Conservation (phyloP, 208 protist species). For the Acanthamoeba lenticulata region DNA sequence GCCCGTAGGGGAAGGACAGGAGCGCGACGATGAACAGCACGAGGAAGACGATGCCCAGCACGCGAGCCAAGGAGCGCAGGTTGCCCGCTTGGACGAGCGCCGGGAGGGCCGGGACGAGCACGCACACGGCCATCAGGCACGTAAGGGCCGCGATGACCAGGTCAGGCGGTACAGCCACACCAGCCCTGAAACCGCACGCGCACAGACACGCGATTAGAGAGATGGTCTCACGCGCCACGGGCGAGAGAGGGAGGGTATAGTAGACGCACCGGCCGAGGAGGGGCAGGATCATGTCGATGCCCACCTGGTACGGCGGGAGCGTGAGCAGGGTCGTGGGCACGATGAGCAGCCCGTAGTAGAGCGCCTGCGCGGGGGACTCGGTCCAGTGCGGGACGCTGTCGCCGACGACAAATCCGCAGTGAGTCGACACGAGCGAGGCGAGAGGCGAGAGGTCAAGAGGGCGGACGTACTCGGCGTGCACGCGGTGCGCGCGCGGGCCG, state of each 20-base stretch:
- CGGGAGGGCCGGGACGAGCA: background rate
- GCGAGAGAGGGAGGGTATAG: background rate
- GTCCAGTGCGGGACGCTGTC: background rate
- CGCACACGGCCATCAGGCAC: background rate
- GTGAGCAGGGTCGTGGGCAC: background rate
- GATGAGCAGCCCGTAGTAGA: background rate
- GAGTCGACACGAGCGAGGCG: too few species aligned
- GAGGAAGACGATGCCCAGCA: background rate
- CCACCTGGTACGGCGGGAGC: background rate
- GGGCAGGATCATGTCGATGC: slow-evolving; percentile 35
- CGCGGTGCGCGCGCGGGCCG: background rate
- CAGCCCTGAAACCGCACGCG: background rate
- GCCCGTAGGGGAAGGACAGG: slow-evolving; percentile 34
- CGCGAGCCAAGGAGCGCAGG: background rate
- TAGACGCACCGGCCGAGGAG: background rate
- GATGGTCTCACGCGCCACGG: background rate
- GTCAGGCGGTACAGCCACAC: slow-evolving; percentile 12
- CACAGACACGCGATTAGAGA: background rate
- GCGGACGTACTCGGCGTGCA: background rate
- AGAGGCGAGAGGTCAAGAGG: too few species aligned
- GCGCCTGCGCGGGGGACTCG: background rate
- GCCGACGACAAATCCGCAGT: background rate
- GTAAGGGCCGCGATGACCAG: slow-evolving; percentile 28
- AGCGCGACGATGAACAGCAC: background rate
- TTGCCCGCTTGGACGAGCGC: background rate